Evolutionary conservation across 2,329 filamentous ascomycete genomes (phyloP).

Genomic region (Alternaria burnsii): DNA sequence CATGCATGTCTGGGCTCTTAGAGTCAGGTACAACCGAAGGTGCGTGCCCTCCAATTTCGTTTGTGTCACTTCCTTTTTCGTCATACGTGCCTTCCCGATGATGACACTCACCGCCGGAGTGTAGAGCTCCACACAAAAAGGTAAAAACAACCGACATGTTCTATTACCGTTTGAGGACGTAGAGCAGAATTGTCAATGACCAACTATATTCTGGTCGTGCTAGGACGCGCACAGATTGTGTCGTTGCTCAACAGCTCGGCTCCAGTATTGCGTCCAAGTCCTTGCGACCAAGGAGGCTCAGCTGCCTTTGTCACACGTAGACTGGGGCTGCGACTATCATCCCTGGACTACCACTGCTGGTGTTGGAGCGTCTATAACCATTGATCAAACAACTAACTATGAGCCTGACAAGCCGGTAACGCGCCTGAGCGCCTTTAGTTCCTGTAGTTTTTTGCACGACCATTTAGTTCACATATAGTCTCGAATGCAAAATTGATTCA

Average conservation of each 20-base stretch:
- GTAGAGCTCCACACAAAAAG: not conserved
- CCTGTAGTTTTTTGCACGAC: not conserved
- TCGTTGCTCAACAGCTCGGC: not conserved
- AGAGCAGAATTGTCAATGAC: not conserved
- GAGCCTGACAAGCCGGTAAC: not conserved
- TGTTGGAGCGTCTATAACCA: not conserved
- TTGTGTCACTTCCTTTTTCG: constrained; percentile 29
- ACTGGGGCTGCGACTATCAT: not conserved
- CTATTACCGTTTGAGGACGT: not conserved
- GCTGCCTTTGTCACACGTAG: not conserved
- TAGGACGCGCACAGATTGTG: not conserved
- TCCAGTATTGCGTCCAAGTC: not conserved
- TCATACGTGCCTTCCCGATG: constrained; percentile 13
- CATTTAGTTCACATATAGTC: not conserved
- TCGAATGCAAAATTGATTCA: not conserved
- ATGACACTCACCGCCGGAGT: not conserved
- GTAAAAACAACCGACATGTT: not conserved
- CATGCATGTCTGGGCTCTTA: constrained; percentile 17
- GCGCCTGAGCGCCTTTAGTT: not conserved
- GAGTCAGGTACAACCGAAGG: constrained; percentile 31
- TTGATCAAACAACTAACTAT: not conserved
- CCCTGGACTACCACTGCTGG: not conserved
- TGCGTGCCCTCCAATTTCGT: constrained; percentile 37
- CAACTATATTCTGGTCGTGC: not conserved
- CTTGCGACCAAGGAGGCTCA: not conserved